phyloP scores from a whole-genome alignment of 257 asterid genomes.

The Lavandula angustifolia region DNA sequence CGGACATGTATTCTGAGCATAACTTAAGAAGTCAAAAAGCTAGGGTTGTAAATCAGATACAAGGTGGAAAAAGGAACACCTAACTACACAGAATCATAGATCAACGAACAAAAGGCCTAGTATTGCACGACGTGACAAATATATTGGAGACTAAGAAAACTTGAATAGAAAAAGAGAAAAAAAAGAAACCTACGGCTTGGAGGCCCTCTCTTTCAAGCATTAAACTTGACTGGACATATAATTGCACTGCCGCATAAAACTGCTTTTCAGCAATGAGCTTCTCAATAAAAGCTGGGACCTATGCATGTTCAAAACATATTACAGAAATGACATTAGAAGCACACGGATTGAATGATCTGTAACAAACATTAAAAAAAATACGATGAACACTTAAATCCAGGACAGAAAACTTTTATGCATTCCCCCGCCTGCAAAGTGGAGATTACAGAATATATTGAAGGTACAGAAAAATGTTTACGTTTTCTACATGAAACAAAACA shows the following conservation, averaged over 20 bases:
- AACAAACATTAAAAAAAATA: too few species aligned
- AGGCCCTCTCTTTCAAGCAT: conserved; percentile 99
- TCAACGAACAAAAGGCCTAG: conserved; percentile 22
- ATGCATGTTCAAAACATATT: conserved; percentile 33
- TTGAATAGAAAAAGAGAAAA: conserved; percentile 18
- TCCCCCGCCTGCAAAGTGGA: conserved; percentile 19
- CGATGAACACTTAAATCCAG: conserved; percentile 13
- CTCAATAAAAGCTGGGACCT: conserved; percentile 97
- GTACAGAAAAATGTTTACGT: neutral
- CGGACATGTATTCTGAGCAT: conserved; percentile 12
- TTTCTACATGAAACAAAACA: conserved; percentile 17
- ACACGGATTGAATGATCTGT: conserved; percentile 27
- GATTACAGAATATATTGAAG: conserved; percentile 17
- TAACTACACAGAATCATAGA: conserved; percentile 16
- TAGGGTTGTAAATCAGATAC: conserved; percentile 26
- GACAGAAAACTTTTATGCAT: conserved; percentile 16
- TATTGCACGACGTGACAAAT: conserved; percentile 15
- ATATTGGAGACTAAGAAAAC: conserved; percentile 17
- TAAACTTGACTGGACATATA: conserved; percentile 83
- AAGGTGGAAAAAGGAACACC: conserved; percentile 15
- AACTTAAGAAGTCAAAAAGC: conserved; percentile 10
- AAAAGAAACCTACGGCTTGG: conserved; percentile 61
- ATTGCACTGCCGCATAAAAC: conserved; percentile 95
- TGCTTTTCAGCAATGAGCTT: conserved; percentile 88
- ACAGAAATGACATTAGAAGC: conserved; percentile 30